Percentiles rank a stretch among this genome's conserved stretches.
These are phyloP conservation scores for Hansenula sp. DNA, from an alignment of 1,139 yeast genomes.

Conservation along the genomic window DNA sequence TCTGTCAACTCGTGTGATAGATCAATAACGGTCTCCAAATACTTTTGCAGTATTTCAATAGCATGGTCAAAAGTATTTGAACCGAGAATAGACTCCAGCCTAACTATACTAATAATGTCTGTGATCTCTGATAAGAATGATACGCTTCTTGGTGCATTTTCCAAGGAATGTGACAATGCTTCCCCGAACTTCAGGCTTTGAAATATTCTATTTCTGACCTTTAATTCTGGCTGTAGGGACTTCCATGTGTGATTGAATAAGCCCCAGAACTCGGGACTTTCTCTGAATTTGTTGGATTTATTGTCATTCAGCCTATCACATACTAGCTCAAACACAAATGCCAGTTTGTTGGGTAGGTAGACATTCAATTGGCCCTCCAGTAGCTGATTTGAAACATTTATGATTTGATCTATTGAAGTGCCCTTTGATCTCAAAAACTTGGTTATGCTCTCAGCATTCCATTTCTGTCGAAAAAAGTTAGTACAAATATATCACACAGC, in stretches of 20 bases:
- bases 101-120: slow-evolving; percentile 22
- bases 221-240: slow-evolving; percentile 17
- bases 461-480: neutral
- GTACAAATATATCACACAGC: neutral
- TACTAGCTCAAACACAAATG: slow-evolving; percentile 62
- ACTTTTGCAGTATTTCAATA: slow-evolving; percentile 11
- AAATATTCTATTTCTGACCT: slow-evolving; percentile 30
- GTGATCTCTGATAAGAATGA: slow-evolving; percentile 17
- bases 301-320: slow-evolving; percentile 61
- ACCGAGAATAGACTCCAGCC: slow-evolving; percentile 13
- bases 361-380: slow-evolving; percentile 36
- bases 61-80: slow-evolving; percentile 12
- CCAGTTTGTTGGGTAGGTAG: slow-evolving; percentile 57
- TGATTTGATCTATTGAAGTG: slow-evolving; percentile 40
- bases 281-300: slow-evolving; percentile 39
- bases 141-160: neutral
- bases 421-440: slow-evolving; percentile 58
- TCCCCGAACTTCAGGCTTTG: slow-evolving; percentile 37
- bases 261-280: slow-evolving; percentile 40
- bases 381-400: slow-evolving; percentile 38
- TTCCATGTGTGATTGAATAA: slow-evolving; percentile 42
- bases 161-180: slow-evolving; percentile 21
- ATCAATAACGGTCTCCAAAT: slow-evolving; percentile 4
- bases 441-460: slow-evolving; percentile 59
- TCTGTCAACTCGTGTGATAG: neutral